Conservation (phyloP, 1,284 basidiomycete genomes). For the Sporisorium graminicola region DNA sequence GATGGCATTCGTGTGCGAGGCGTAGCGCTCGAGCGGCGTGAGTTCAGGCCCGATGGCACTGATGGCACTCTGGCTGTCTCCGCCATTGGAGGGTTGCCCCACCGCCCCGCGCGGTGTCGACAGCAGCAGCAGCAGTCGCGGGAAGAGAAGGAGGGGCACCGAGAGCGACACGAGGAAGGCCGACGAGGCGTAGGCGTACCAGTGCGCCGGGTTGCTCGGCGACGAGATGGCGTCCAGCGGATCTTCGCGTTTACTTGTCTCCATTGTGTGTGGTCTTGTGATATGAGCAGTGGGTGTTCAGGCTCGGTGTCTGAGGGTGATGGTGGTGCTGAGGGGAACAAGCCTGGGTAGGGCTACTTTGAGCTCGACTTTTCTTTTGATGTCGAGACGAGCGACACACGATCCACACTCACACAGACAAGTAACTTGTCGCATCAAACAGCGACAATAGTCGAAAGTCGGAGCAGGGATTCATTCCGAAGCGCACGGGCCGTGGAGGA, state of each 20-base stretch:
- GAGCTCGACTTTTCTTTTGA: neutral
- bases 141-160: constrained; percentile 43
- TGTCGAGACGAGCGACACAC: neutral
- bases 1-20: constrained; percentile 42
- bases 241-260: constrained; percentile 27
- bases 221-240: constrained; percentile 37
- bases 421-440: too few relatives aligned
- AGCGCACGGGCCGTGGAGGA: constrained; percentile 21
- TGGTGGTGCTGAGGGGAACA: neutral
- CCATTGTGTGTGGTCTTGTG: constrained; percentile 16
- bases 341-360: neutral
- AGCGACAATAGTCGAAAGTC: too few relatives aligned
- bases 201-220: constrained; percentile 49
- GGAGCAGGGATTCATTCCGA: too few relatives aligned
- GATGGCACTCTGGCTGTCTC: constrained; percentile 24
- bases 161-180: constrained; percentile 47
- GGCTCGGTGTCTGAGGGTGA: too few relatives aligned
- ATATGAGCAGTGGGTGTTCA: neutral
- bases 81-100: constrained; percentile 24
- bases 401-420: neutral
- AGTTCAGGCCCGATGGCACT: constrained; percentile 47
- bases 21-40: constrained; percentile 47
- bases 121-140: constrained; percentile 42
- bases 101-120: constrained; percentile 48
- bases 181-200: constrained; percentile 47